These are phyloP conservation scores for Asterochloris sp. DNA, from an alignment of 139 green algal genomes.

Conservation along the genomic window DNA sequence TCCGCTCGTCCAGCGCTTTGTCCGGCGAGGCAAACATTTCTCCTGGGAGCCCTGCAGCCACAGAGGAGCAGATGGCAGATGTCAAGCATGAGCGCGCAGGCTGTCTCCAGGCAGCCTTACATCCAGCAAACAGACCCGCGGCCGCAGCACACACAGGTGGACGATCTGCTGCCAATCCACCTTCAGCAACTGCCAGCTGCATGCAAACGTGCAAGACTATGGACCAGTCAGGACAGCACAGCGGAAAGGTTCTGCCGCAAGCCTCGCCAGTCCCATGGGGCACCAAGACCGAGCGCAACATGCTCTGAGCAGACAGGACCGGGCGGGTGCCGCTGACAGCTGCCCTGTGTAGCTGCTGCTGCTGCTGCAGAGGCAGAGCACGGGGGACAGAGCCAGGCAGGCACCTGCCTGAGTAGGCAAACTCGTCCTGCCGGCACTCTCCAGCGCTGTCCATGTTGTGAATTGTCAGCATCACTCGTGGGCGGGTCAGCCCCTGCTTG, in stretches of 20 bases:
- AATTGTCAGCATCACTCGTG: constrained; percentile 81
- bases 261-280: too few species aligned
- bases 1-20: constrained; percentile 93
- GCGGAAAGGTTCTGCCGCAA: too few species aligned
- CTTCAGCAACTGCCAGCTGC: too few species aligned
- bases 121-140: too few species aligned
- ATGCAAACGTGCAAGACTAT: too few species aligned
- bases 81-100: neutral
- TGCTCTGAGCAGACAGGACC: too few species aligned
- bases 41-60: constrained; percentile 57
- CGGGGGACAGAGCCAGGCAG: neutral
- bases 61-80: neutral
- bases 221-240: too few species aligned
- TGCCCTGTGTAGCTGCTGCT: neutral
- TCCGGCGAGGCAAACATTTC: constrained; percentile 72
- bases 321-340: too few species aligned
- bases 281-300: too few species aligned
- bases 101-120: too few species aligned
- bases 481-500: constrained; percentile 30
- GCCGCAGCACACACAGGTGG: too few species aligned
- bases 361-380: neutral
- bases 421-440: constrained; percentile 86
- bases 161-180: too few species aligned
- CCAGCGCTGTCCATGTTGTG: constrained; percentile 96
- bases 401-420: constrained; percentile 54